A percentile compares a stretch with the other conserved stretches of the same genome.
Conservation (phyloP, 345 rosid species). For the Ailanthus altissimus region DNA sequence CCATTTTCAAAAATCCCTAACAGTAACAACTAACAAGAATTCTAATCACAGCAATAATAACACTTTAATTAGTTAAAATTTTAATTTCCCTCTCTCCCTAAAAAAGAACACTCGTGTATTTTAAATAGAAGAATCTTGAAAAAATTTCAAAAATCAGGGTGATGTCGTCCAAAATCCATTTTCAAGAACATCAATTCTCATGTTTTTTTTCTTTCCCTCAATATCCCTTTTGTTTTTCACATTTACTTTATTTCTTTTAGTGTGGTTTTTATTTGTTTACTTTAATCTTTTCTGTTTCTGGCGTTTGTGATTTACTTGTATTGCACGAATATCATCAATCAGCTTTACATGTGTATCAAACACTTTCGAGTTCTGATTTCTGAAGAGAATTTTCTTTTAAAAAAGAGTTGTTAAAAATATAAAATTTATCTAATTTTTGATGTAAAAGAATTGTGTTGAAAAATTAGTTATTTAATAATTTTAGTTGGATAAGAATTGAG, state of each 20-base stretch:
- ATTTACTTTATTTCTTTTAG: neutral
- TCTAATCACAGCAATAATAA: conserved; percentile 6
- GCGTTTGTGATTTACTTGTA: neutral
- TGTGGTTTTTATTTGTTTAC: neutral
- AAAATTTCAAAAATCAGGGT: neutral
- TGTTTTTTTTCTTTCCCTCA: conserved; percentile 2
- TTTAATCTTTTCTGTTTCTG: neutral
- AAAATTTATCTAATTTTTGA: no score
- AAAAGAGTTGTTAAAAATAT: no score
- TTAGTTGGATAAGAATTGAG: no score
- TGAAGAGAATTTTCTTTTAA: neutral
- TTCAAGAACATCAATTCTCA: conserved; percentile 23
- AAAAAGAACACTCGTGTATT: no score
- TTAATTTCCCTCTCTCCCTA: neutral
- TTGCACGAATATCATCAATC: neutral
- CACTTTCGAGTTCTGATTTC: neutral
- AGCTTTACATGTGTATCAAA: neutral
- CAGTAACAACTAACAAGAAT: neutral
- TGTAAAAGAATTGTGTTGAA: no score
- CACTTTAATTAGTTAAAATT: neutral
- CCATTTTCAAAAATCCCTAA: no score
- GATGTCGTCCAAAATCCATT: neutral
- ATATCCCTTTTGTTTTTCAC: neutral
- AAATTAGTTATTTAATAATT: no score
- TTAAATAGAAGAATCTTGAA: neutral